phyloP scores from a whole-genome alignment of 345 rosid genomes.

The Rubroshorea leprosula region DNA sequence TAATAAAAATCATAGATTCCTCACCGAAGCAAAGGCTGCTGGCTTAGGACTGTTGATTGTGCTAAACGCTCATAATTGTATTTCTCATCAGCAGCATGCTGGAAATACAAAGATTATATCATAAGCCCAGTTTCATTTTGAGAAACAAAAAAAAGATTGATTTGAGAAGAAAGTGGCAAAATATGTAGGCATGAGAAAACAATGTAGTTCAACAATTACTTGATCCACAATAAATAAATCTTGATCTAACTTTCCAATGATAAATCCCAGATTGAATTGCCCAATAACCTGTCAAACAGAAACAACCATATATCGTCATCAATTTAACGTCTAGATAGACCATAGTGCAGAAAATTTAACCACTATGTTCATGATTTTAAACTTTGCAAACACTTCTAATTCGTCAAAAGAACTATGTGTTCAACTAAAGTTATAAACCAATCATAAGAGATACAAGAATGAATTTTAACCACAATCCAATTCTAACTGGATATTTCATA shows the following conservation, averaged over 20 bases:
- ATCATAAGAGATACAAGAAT: not conserved
- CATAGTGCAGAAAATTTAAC: conserved; percentile 9
- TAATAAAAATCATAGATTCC: conserved; percentile 27
- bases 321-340: conserved; percentile 1
- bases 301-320: conserved; percentile 8
- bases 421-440: not conserved
- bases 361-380: conserved; percentile 1
- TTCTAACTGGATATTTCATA: too few relatives aligned
- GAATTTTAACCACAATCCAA: not conserved
- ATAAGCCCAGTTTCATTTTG: conserved; percentile 6
- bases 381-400: too few relatives aligned
- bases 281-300: conserved; percentile 64
- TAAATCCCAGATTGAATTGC: conserved; percentile 96
- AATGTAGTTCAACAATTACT: conserved; percentile 34
- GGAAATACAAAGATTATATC: conserved; percentile 27
- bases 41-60: conserved; percentile 81
- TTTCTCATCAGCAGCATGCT: conserved; percentile 99
- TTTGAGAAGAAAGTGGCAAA: conserved; percentile 15
- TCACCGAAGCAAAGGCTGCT: conserved; percentile 91
- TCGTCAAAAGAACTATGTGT: not conserved
- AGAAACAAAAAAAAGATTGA: not conserved
- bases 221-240: conserved; percentile 98
- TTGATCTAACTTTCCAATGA: conserved; percentile 78
- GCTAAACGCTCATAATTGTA: conserved; percentile 85
- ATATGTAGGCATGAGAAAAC: conserved; percentile 7